These are phyloP conservation scores for Amaranthus palmeri DNA, from an alignment of 148 eudicot genomes.

Conservation along the genomic window DNA sequence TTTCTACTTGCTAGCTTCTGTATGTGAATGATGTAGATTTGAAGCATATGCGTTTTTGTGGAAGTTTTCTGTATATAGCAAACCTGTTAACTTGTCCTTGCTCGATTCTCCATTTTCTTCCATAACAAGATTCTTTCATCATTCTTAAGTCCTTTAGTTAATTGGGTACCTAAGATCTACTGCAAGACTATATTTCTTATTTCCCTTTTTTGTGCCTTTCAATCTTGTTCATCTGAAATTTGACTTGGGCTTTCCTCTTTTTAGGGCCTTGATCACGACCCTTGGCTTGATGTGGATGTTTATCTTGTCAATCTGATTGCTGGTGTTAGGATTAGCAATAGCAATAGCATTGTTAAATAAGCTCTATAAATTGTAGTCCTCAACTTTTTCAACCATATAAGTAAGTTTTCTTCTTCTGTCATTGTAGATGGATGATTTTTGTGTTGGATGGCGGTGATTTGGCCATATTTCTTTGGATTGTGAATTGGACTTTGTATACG, in stretches of 20 bases:
- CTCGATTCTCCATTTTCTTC: not conserved
- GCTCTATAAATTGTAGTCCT: slow-evolving; percentile 14
- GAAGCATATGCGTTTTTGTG: not conserved
- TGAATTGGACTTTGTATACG: slow-evolving; percentile 32
- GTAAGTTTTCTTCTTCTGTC: slow-evolving; percentile 29
- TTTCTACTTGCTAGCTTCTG: not conserved
- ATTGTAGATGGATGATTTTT: slow-evolving; percentile 81
- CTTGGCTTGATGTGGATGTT: slow-evolving; percentile 45
- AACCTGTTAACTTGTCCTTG: not conserved
- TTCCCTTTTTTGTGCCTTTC: not conserved
- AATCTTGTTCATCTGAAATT: slow-evolving; percentile 1
- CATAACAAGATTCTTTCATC: not conserved
- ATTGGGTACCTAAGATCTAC: not conserved
- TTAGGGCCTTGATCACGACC: slow-evolving; percentile 53
- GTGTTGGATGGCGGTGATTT: slow-evolving; percentile 42
- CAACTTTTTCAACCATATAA: slow-evolving; percentile 20
- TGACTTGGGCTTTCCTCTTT: slow-evolving; percentile 40
- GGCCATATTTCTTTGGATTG: slow-evolving; percentile 36
- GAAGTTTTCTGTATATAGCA: not conserved
- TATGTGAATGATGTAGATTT: not conserved
- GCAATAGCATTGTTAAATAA: slow-evolving; percentile 13
- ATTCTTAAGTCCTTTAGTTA: not conserved
- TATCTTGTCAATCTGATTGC: slow-evolving; percentile 29
- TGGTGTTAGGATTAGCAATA: slow-evolving; percentile 17
- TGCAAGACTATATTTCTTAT: not conserved